Evolutionary conservation across 768 basidiomycete genomes (phyloP).

Genomic region (Lentinula edodes): DNA sequence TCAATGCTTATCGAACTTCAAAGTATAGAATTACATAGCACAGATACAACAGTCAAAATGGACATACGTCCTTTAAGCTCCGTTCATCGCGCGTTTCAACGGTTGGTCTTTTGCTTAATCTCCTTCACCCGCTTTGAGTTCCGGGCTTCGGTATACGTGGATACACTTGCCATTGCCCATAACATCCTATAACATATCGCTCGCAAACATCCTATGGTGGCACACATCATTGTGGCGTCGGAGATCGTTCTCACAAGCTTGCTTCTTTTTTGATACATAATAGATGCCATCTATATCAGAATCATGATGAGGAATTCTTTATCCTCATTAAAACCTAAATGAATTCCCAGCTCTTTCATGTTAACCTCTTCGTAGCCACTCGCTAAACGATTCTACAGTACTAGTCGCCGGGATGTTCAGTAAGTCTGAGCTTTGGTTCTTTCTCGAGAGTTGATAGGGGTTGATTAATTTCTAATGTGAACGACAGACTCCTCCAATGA

Average conservation of each 20-base stretch:
- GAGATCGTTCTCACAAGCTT: not conserved
- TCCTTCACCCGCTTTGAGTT: too few species aligned
- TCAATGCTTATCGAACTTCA: too few species aligned
- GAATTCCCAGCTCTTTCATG: not conserved
- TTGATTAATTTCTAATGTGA: not conserved
- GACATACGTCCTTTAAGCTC: too few species aligned
- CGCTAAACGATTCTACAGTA: not conserved
- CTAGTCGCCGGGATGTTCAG: not conserved
- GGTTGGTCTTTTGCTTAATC: too few species aligned
- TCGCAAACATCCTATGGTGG: too few species aligned
- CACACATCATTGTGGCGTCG: not conserved
- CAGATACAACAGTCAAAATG: too few species aligned
- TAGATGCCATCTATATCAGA: slow-evolving; percentile 1
- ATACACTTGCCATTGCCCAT: too few species aligned
- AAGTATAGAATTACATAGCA: too few species aligned
- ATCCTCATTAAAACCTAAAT: not conserved
- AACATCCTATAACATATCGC: too few species aligned
- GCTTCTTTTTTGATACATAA: not conserved
- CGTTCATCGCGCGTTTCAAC: too few species aligned
- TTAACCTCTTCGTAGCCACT: not conserved
- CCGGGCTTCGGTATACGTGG: too few species aligned
- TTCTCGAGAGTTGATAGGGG: not conserved
- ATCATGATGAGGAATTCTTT: slow-evolving; percentile 3
- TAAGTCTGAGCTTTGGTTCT: not conserved
- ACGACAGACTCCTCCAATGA: not conserved